Conservation (phyloP, 2,329 filamentous ascomycete species). For the Cadophora malorum region DNA sequence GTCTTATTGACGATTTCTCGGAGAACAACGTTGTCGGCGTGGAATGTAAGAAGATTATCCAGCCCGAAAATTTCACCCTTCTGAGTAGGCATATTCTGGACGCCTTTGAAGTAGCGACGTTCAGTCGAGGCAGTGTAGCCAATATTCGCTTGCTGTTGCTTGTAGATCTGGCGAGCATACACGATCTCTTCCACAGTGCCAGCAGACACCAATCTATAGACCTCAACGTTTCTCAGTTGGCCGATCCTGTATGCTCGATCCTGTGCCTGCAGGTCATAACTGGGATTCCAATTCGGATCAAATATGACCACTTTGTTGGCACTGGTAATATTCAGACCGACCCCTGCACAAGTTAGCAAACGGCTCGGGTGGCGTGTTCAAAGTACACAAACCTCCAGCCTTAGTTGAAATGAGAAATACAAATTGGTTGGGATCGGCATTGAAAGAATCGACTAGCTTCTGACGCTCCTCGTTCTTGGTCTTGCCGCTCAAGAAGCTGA, state of each 20-base stretch:
- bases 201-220: conserved; percentile 87
- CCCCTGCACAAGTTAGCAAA: conserved; percentile 50
- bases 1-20: conserved; percentile 99
- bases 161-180: conserved; percentile 97
- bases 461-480: conserved; percentile 85
- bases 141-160: conserved; percentile 98
- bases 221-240: conserved; percentile 90
- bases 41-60: conserved; percentile 83
- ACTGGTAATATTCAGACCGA: conserved; percentile 94
- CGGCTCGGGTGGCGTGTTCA: too few species aligned
- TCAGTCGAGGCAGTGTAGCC: conserved; percentile 93
- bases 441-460: conserved; percentile 86
- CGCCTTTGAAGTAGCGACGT: conserved; percentile 92
- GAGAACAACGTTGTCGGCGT: conserved; percentile 78
- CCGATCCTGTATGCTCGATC: conserved; percentile 96
- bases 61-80: conserved; percentile 96
- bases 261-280: conserved; percentile 93
- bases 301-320: conserved; percentile 98
- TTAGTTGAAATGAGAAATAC: conserved; percentile 96
- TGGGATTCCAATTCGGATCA: conserved; percentile 97
- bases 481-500: conserved; percentile 88
- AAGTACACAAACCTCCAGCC: conserved; percentile 65
- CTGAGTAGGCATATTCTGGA: conserved; percentile 81
- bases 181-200: conserved; percentile 98
- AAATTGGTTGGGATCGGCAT: conserved; percentile 84